Base-by-base conservation (phyloP, 768 basidiomycete genomes). In the Boletus speciosus region DNA sequence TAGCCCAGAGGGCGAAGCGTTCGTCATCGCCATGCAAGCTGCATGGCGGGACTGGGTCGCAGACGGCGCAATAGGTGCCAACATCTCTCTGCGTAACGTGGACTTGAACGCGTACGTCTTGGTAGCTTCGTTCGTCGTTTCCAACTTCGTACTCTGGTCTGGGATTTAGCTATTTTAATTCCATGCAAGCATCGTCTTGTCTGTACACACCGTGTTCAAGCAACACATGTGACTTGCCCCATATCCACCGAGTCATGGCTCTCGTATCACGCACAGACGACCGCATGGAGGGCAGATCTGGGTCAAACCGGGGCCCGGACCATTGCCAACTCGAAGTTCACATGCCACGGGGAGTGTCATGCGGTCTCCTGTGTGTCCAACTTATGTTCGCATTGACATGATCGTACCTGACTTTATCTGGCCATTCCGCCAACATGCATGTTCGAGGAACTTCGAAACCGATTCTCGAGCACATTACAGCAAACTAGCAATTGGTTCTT, bases 1-100 rank as follows among this genome's bases (percentile, higher is more conserved):
- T 19, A 88, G 86, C 55, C 81, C 92, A 2, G 93, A 95, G 67
- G 84, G 78, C 0, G 78, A 94, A 71, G 88, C 87, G 7, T 95
- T 95, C 67, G 81, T 88, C 11, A 67, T 94, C 6, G 77, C 84
- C 63, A 76, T 93, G 71, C 77, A 91, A 54, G 80, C 88, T 1
- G 87, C 88, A 5, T 89, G 84, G 77, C 73, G 77, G 41, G 91
- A 92, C 59, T 93, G 90, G 89, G 76, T 79, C 1, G 73, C 70
- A 1, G 77, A 66, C 29, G 86, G 87, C 0, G 71, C 78, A 4
- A 70, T 74, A 27, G 84, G 85, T 7, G 72, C 68, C n/a, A 84
- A 78, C 61, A 69, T 55, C 19, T 38, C 50, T 40, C n/a, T 6
- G 27, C 56, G 49, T 11, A 19, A 25, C 23, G 25, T 37, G n/a